These are phyloP conservation scores for Botrytis fabae DNA, from an alignment of 2,329 filamentous ascomycete genomes.

Conservation along the genomic window DNA sequence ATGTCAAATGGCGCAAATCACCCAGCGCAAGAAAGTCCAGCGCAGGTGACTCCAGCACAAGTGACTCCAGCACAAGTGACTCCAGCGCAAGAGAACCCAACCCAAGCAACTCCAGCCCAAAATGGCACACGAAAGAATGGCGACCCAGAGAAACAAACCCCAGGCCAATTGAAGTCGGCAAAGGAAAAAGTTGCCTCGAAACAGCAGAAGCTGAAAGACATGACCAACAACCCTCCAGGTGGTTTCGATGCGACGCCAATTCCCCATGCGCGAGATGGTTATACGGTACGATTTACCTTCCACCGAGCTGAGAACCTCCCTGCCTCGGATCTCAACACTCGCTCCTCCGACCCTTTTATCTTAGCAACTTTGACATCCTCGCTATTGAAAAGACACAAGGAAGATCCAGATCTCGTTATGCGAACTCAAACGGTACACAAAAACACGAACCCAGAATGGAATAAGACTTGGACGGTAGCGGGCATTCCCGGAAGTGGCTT, in stretches of 20 bases:
- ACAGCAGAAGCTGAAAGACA: slow-evolving; percentile 39
- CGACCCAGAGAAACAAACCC: slow-evolving; percentile 15
- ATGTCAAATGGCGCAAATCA: not conserved
- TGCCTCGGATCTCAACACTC: slow-evolving; percentile 72
- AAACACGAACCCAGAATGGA: slow-evolving; percentile 75
- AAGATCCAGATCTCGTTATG: slow-evolving; percentile 73
- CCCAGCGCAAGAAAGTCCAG: not conserved
- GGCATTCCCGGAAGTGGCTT: slow-evolving; percentile 83
- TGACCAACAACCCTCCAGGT: slow-evolving; percentile 48
- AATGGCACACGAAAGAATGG: not conserved
- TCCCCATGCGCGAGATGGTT: slow-evolving; percentile 72
- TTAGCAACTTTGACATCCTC: slow-evolving; percentile 68
- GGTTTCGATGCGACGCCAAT: slow-evolving; percentile 80
- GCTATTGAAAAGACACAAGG: slow-evolving; percentile 76
- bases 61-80: not conserved
- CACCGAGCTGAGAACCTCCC: slow-evolving; percentile 80
- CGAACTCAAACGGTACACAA: slow-evolving; percentile 75
- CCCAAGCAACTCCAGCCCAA: not conserved
- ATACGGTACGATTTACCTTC: slow-evolving; percentile 82
- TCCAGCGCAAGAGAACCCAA: not conserved
- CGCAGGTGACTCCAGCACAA: not conserved
- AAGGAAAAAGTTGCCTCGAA: slow-evolving; percentile 40
- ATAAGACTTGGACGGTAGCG: slow-evolving; percentile 83
- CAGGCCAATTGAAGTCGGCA: slow-evolving; percentile 23
- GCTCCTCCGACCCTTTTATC: slow-evolving; percentile 82